Base-by-base conservation (phyloP, 2,329 filamentous ascomycete species). In the Aureobasidium namibiae region DNA sequence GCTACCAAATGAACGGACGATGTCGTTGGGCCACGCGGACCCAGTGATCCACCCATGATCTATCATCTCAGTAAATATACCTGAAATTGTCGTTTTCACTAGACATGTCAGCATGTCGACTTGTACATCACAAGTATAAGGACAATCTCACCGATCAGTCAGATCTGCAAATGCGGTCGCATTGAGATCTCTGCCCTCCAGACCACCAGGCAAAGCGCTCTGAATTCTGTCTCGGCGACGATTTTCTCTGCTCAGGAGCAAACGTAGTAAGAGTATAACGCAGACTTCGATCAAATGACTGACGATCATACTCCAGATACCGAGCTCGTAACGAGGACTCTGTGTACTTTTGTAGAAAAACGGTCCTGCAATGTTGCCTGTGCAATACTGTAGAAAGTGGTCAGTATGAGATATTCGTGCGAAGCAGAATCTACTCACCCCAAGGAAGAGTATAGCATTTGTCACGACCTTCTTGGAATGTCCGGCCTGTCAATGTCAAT, bases 391-490 rank as follows among this genome's bases (percentile, higher is more conserved):
- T 53, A 11, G 21, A 8, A 24, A 24, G 9, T 45, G n/a, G 29
- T 56, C 34, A 56, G 39, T 13, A 34, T 18, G 29, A 11, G 8
- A 14, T 3, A 18, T 1, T 2, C 3, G 2, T 29, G n/a, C 8
- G 7, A 34, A n/a, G 10, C 34, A 61, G 62, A 26, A 64, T 65
- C 1, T 3, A 53, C 49, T 53, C 8, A 39, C 49, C 0, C 81
- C 82, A 10, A 85, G 73, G 71, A 83, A 85, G 2, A 84, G 74
- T 60, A 83, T 78, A 1, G 80, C 82, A 23, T 83, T 84, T n/a
- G 82, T 82, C 26, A 85, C 79, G 46, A 85, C 82, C 66, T 86
- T 84, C 67, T 85, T 85, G 1, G 82, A 83, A 62, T 84, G 81
- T 0, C 82, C 82, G 1, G 74, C 56, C 56, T 59, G 14, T 42